Evolutionary conservation across 139 green algal species (phyloP).

Genomic region (Pseudopediastrum boryanum): DNA sequence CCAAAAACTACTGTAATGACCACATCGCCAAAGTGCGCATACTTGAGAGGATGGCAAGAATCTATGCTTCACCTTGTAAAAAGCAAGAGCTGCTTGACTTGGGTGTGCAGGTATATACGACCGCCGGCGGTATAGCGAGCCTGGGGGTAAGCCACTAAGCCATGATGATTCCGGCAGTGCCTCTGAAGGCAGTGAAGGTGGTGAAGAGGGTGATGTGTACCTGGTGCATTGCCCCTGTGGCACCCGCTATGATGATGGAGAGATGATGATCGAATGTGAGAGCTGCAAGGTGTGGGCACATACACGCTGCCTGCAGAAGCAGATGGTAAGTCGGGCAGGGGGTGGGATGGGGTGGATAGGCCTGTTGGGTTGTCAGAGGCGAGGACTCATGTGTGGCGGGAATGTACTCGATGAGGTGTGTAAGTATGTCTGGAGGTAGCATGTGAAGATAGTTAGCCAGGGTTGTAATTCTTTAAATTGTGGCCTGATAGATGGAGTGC

Average conservation of each 20-base stretch:
- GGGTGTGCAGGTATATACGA: constrained; percentile 33
- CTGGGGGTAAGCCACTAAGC: not conserved
- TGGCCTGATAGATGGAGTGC: not conserved
- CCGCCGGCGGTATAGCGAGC: constrained; percentile 23
- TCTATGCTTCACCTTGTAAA: no score
- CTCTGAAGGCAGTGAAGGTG: not conserved
- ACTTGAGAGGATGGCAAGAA: no score
- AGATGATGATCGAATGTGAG: constrained; percentile 82
- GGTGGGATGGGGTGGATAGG: not conserved
- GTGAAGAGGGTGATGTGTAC: constrained; percentile 22
- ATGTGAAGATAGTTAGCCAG: not conserved
- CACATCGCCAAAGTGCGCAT: no score
- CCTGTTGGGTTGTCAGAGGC: not conserved
- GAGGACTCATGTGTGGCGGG: not conserved
- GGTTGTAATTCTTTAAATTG: not conserved
- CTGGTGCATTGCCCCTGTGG: constrained; percentile 68
- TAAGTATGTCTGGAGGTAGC: not conserved
- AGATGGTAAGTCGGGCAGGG: constrained; percentile 30
- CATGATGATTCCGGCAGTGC: no score
- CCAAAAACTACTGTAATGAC: no score
- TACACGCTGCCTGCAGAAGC: constrained; percentile 48
- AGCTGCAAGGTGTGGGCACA: constrained; percentile 71
- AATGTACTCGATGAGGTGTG: not conserved
- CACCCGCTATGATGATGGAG: constrained; percentile 64
- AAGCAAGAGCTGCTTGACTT: not conserved